Evolutionary conservation across 805 yeast genomes (phyloP), one percentile per base, ranked within the genome.

Genomic region (Saturnispora hagleri): DNA sequence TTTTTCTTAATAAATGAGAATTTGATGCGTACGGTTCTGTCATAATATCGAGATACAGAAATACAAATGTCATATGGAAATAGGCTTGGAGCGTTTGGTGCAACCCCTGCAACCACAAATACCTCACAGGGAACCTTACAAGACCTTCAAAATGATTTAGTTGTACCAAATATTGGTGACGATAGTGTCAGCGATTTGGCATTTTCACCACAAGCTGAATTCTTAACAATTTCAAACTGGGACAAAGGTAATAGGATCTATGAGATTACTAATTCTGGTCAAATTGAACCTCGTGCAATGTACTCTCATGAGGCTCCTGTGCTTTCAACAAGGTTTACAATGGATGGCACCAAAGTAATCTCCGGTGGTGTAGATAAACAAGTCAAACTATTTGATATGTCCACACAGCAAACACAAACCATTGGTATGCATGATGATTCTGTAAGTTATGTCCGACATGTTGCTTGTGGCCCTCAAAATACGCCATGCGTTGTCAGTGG

Each of bases 191-290:
- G 90, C 4, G 95, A 87, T 59, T 66, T 93, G 51, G 73, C 89
- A 18, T 93, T 91, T 69, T 86, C 96, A 12, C 88, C 98, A 15
- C 86, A 76, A 57, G 91, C 85, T 18, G 96, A 93, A 58, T 73
- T 81, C 53, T 66, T 93, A 54, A 80, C 95, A 3, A 93, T 81
- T 3, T 78, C 95, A 17, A 84, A 95, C 17, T 93, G 99, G 99
- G 99, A 93, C 69, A 86, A 85, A 60, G 89, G 89, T 64, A 97
- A 89, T 42, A 77, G 98, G 55, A 83, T 93, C 51, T 93, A 93
- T 73, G 98, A 93, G 67, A 81, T 90, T 17, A 75, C 82, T 43
- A 73, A 76, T 50, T 76, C 78, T 40, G 97, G 97, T 4, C 78
- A 79, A 51, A 81, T 88, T 28, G 93, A 86, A 61, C 97, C 96